Percentiles rank a stretch among this genome's conserved stretches.
phyloP scores from a whole-genome alignment of 2,329 filamentous ascomycete genomes.

The Lachnum nothofagi region DNA sequence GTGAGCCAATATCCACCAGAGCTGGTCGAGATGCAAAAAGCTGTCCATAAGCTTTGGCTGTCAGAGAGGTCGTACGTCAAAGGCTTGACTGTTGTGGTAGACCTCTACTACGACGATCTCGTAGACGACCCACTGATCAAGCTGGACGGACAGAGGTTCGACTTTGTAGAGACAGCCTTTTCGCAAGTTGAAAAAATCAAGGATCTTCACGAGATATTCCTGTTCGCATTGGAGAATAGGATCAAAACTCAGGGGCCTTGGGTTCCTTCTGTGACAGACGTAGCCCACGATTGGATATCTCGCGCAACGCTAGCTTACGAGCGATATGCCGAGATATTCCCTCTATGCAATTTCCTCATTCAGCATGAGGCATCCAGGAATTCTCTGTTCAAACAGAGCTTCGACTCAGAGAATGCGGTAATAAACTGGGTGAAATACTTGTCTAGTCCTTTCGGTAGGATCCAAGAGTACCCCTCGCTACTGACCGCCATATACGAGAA shows the following conservation, averaged over 20 bases:
- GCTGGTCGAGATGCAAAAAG: not conserved
- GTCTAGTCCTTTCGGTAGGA: not conserved
- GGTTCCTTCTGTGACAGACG: not conserved
- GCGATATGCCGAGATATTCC: not conserved
- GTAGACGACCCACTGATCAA: not conserved
- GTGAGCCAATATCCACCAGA: not conserved
- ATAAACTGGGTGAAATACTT: not conserved
- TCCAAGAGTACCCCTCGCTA: not conserved
- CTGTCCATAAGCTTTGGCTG: not conserved
- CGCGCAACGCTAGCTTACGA: not conserved
- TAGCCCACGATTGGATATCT: not conserved
- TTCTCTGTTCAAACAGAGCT: not conserved
- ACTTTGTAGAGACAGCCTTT: not conserved
- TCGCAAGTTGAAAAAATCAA: not conserved
- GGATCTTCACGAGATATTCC: not conserved
- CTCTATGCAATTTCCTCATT: not conserved
- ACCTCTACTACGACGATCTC: not conserved
- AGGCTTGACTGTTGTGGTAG: not conserved
- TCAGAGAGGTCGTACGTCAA: not conserved
- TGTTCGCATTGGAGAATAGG: not conserved
- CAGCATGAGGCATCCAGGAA: not conserved
- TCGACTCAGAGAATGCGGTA: not conserved
- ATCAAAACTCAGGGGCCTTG: constrained; percentile 3
- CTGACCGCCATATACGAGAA: not conserved
- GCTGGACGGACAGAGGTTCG: not conserved